Base-by-base conservation (phyloP, 192 early-diverging fungal genomes). In the Coemansia sp. region DNA sequence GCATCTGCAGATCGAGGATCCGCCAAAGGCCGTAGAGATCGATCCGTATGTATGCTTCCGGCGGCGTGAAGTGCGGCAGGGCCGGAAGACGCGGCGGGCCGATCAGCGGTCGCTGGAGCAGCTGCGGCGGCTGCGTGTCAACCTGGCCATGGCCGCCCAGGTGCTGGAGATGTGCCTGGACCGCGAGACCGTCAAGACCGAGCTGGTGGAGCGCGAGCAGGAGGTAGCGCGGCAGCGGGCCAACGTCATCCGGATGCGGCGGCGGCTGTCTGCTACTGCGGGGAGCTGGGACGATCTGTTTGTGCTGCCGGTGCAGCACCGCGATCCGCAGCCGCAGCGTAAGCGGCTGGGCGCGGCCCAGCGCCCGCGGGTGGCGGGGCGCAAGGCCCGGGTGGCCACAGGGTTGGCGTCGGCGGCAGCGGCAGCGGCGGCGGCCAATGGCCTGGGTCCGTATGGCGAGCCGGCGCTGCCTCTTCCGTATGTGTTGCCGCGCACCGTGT, bases 21-120 rank as follows among this genome's bases (percentile, higher is more conserved):
- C 72, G 20, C 48, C 69, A 5, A 78, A 80, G 34, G 67, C 83
- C 32, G n/a, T n/a, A n/a, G 94, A 96, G 47, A 72, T 74, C 21
- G 89, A 97, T 57, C 92, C 96, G 10, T 99, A 95, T 61, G 82
- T 95, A 16, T 99, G 96, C 59, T 99, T 99, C 79, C 86, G 96
- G 40, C 86, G 88, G 35, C 84, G 96, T 45, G 96, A 99, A 62
- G 81, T 91, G 43, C 89, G 88, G 51, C 78, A 82, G 17, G 62
- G 90, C 18, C 85, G 94, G 26, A 95, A 94, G 56, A 90, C 90
- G 3, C 63, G 91, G 34, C 83, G 90, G 10, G 82, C 83, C 5
- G 96, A 99, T 52, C 78, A 83, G 34, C 83, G 85, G 38, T 86
- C 89, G 3, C 55, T 96, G 22, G 92, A 97, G 42, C 86, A 92